Evolutionary conservation across 179 eudicot species (phyloP).

Genomic region (Heliamphora pulchella): DNA sequence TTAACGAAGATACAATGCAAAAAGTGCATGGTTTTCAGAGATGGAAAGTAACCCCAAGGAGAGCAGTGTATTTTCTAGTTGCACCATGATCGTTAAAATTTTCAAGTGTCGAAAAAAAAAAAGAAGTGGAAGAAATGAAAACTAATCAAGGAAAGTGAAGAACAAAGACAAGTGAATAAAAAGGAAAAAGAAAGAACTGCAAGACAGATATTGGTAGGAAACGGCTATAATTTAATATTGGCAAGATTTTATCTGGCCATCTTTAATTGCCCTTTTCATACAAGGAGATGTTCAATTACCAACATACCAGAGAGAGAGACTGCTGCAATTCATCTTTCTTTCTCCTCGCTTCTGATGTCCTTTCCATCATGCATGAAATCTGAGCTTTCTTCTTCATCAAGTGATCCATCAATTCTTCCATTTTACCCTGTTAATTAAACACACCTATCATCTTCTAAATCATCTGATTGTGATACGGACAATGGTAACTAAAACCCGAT

Average conservation of each 20-base stretch:
- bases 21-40: not conserved
- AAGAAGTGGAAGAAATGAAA: not conserved
- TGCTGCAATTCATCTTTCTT: constrained; percentile 64
- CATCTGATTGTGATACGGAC: not conserved
- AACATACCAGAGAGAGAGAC: constrained; percentile 48
- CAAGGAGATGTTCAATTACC: not conserved
- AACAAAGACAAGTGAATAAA: not conserved
- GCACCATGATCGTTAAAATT: not conserved
- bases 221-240: not conserved
- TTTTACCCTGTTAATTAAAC: constrained; percentile 39
- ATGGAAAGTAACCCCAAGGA: not conserved
- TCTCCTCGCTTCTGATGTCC: constrained; percentile 52
- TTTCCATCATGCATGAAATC: constrained; percentile 47
- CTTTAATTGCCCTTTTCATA: not conserved
- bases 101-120: not conserved
- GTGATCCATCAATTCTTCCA: constrained; percentile 46
- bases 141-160: not conserved
- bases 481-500: not conserved
- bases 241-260: not conserved
- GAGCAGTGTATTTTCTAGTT: not conserved
- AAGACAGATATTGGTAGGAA: not conserved
- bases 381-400: constrained; percentile 55
- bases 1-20: not conserved
- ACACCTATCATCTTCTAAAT: not conserved
- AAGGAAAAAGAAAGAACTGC: not conserved